Evolutionary conservation across 2,329 filamentous ascomycete species (phyloP), one percentile per base, ranked within the genome.

Genomic region (Fusarium sp.): DNA sequence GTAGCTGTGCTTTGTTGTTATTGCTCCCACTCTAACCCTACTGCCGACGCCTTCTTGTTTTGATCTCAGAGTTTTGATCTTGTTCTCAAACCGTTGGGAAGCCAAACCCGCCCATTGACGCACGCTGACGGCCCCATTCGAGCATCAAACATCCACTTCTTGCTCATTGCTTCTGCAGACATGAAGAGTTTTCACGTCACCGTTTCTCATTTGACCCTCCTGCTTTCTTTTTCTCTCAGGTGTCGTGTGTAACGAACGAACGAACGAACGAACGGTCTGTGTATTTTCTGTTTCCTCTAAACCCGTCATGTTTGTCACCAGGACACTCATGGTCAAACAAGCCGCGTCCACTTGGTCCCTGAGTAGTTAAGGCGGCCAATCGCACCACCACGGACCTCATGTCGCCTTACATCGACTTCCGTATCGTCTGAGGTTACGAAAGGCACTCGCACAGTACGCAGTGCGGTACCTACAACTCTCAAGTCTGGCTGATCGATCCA

Each of bases 341-440:
- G 58, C 44, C 39, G 58, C 61, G 52, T 43, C 56, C 55, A 61
- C 65, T 61, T 57, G 46, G 43, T 66, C 51, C 52, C 58, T 58
- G 52, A 46, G 53, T 20, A 33, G 36, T 53, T 48, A 65, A 64
- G 63, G 68, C 49, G 69, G 58, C 56, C 58, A 72, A 71, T 75
- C 70, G 73, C 73, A 74, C 73, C 73, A 75, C 68, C 60, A 65
- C 61, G 49, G 62, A 62, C 59, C 65, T 72, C 66, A 55, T 50
- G 55, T 73, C 66, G 72, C 66, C 73, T 72, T 74, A 74, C 64
- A 51, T 62, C 56, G 26, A 63, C 61, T 54, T 58, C 44, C 65
- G 59, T 40, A 74, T 75, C 60, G 72, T 70, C 72, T 71, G 73
- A 75, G 73, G 56, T 51, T 69, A 56, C 51, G 60, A 62, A 67